These are phyloP conservation scores for Xylaria sp. DNA, from an alignment of 2,329 filamentous ascomycete genomes.

Conservation along the genomic window DNA sequence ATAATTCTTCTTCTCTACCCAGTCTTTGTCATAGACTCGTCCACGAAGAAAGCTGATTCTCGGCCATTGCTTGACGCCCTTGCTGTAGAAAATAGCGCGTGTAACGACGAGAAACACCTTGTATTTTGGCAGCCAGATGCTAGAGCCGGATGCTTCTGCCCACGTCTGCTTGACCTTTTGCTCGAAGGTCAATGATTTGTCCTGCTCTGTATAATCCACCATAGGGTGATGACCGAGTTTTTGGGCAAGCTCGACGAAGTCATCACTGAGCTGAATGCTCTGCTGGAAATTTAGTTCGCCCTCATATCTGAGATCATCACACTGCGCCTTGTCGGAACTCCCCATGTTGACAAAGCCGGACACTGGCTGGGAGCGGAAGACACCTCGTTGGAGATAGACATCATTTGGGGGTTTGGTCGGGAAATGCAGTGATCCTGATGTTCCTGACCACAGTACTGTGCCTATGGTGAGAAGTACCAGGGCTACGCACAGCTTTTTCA, in stretches of 20 bases:
- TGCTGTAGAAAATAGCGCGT: background rate
- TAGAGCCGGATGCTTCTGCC: background rate
- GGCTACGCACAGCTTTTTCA: background rate
- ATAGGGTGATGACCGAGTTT: background rate
- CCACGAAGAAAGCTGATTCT: background rate
- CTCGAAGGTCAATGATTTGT: background rate
- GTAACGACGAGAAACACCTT: background rate
- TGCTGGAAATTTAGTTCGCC: background rate
- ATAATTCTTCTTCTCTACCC: background rate
- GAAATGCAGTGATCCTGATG: background rate
- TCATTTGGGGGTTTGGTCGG: background rate
- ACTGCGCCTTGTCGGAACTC: background rate
- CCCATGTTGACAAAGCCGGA: background rate
- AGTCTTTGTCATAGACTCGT: background rate
- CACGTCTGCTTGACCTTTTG: background rate
- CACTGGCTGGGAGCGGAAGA: background rate
- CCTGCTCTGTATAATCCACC: background rate
- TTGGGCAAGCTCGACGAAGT: background rate
- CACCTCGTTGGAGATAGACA: background rate
- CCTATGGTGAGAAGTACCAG: background rate
- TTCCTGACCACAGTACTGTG: background rate
- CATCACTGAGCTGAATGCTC: background rate
- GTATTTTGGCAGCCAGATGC: background rate
- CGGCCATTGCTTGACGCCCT: background rate
- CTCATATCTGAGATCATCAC: background rate